Percentiles rank a stretch among this genome's conserved stretches.
These are phyloP conservation scores for Coemansia sp. DNA, from an alignment of 192 early-diverging fungal genomes.

Conservation along the genomic window DNA sequence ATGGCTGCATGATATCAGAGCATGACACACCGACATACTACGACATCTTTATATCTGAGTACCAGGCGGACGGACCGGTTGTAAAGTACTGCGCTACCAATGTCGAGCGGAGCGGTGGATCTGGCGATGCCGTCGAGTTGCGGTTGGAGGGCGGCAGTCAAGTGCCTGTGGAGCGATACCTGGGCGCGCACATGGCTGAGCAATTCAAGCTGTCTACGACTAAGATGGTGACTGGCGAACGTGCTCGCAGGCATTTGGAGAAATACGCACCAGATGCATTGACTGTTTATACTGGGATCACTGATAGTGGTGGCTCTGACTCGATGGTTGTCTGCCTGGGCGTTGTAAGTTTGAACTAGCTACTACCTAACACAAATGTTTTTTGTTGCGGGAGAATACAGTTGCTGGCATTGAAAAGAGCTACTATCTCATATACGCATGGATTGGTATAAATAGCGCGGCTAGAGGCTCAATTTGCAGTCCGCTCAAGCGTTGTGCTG, in stretches of 20 bases:
- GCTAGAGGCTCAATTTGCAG: too few relatives aligned
- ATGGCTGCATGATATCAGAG: conserved; percentile 35
- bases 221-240: conserved; percentile 24
- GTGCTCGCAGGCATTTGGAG: conserved; percentile 12
- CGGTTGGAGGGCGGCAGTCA: neutral
- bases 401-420: too few relatives aligned
- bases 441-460: too few relatives aligned
- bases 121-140: conserved; percentile 37
- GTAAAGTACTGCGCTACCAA: conserved; percentile 17
- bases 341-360: neutral
- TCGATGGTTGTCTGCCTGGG: conserved; percentile 21
- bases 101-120: conserved; percentile 30
- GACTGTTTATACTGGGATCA: neutral
- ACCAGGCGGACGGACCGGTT: neutral
- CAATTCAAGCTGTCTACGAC: conserved; percentile 21
- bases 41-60: conserved; percentile 27
- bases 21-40: conserved; percentile 28
- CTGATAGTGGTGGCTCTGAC: neutral
- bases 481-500: too few relatives aligned
- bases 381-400: too few relatives aligned
- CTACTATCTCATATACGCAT: too few relatives aligned
- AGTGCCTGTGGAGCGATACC: neutral
- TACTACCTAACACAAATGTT: neutral
- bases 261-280: conserved; percentile 25
- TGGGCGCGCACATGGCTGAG: neutral